Percentiles rank a stretch among this genome's conserved stretches.
These are phyloP conservation scores for Basidiobolus meristosporus DNA, from an alignment of 371 early-diverging fungal species.

Conservation along the genomic window DNA sequence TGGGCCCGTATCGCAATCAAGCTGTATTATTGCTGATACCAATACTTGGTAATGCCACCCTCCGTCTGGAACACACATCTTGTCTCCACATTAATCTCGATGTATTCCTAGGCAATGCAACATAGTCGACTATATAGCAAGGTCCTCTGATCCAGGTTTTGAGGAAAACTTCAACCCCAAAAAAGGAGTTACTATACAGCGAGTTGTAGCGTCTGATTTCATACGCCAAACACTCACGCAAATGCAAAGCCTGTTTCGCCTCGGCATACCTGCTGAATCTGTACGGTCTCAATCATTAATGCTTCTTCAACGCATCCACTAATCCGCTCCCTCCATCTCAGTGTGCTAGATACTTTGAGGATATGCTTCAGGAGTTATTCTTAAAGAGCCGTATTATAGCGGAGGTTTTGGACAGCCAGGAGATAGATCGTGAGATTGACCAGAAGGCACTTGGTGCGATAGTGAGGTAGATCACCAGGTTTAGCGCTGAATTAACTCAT, in stretches of 20 bases:
- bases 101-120: conserved; percentile 10
- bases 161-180: background rate
- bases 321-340: too few species aligned
- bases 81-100: too few species aligned
- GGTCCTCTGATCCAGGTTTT: too few species aligned
- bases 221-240: background rate
- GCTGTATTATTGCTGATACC: conserved; percentile 29
- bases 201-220: background rate
- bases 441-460: too few species aligned
- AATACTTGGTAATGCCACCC: conserved; percentile 13
- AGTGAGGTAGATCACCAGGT: too few species aligned
- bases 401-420: too few species aligned
- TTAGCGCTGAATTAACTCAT: too few species aligned
- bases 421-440: too few species aligned
- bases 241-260: background rate
- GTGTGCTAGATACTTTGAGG: conserved; percentile 1
- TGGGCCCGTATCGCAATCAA: conserved; percentile 16
- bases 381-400: background rate
- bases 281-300: too few species aligned
- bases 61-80: too few species aligned
- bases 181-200: background rate
- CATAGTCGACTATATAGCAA: background rate
- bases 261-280: conserved; percentile 1
- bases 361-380: background rate
- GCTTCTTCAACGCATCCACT: too few species aligned